Evolutionary conservation across 2,329 filamentous ascomycete genomes (phyloP).

Genomic region (Colletotrichum sp.): DNA sequence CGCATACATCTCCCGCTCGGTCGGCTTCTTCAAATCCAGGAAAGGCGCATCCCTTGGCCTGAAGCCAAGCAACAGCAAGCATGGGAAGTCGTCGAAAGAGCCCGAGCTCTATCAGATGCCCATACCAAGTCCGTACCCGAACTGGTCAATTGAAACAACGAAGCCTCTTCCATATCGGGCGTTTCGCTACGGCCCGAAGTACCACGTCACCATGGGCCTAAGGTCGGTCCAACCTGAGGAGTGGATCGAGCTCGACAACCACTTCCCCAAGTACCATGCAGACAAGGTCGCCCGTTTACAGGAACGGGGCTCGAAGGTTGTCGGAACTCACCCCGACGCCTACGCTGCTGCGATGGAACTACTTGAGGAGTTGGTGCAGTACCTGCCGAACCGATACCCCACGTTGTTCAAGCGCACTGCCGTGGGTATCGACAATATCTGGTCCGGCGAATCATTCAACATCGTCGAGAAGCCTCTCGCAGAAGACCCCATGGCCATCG

Average conservation of each 20-base stretch:
- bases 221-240: conserved; percentile 72
- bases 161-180: conserved; percentile 79
- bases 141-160: conserved; percentile 72
- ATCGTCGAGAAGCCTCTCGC: conserved; percentile 65
- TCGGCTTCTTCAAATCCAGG: not conserved
- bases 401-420: conserved; percentile 67
- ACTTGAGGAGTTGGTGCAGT: conserved; percentile 73
- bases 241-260: conserved; percentile 86
- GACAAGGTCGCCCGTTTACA: conserved; percentile 72
- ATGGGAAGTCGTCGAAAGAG: not conserved
- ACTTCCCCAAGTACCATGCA: conserved; percentile 74
- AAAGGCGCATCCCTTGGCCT: not conserved
- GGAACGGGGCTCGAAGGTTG: conserved; percentile 71
- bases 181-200: conserved; percentile 78
- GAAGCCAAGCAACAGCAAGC: not conserved
- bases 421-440: conserved; percentile 71
- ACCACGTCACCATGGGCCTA: conserved; percentile 79
- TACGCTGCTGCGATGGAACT: conserved; percentile 77
- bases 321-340: conserved; percentile 71
- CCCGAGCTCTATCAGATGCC: conserved; percentile 59
- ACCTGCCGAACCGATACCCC: conserved; percentile 79
- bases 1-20: not conserved
- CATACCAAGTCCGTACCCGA: conserved; percentile 63
- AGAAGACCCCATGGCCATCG: conserved; percentile 81
- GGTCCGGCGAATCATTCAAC: conserved; percentile 76